phyloP scores from a whole-genome alignment of 805 yeast species.

The Metschnikowia gelsemii region DNA sequence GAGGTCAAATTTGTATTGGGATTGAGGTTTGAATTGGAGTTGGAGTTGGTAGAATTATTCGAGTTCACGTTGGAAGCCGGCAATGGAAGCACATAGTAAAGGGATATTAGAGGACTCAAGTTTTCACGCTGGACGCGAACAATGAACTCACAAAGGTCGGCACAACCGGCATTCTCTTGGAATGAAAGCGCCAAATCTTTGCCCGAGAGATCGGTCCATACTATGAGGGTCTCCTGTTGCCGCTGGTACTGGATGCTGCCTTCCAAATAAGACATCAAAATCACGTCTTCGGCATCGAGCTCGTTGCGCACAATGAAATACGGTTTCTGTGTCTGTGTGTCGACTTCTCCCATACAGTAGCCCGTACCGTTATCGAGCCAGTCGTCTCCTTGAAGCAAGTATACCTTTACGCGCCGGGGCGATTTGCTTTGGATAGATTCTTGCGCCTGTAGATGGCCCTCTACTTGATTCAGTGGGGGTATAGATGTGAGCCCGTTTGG shows the following conservation, averaged over 20 bases:
- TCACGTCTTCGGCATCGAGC: conserved; percentile 51
- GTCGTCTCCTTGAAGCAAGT: conserved; percentile 71
- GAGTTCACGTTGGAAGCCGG: neutral
- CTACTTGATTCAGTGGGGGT: neutral
- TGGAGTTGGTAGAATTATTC: too few species aligned
- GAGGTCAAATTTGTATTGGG: too few species aligned
- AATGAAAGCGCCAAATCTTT: conserved; percentile 85
- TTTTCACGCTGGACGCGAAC: conserved; percentile 59
- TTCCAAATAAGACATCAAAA: conserved; percentile 65
- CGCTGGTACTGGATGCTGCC: conserved; percentile 83
- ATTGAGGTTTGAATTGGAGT: too few species aligned
- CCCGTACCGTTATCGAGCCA: conserved; percentile 97
- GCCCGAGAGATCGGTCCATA: conserved; percentile 82
- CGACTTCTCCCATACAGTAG: conserved; percentile 69
- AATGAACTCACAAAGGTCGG: conserved; percentile 76
- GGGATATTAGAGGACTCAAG: conserved; percentile 61
- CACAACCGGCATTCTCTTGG: conserved; percentile 90
- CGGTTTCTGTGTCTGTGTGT: conserved; percentile 41
- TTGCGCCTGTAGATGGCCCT: neutral
- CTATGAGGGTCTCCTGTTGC: conserved; percentile 91
- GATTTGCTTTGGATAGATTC: conserved; percentile 18
- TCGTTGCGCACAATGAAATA: conserved; percentile 74
- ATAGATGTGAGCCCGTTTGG: neutral
- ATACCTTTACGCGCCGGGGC: conserved; percentile 88
- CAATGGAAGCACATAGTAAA: conserved; percentile 59